Conservation (phyloP, 1,284 basidiomycete species). For the Gomphus sp. region DNA sequence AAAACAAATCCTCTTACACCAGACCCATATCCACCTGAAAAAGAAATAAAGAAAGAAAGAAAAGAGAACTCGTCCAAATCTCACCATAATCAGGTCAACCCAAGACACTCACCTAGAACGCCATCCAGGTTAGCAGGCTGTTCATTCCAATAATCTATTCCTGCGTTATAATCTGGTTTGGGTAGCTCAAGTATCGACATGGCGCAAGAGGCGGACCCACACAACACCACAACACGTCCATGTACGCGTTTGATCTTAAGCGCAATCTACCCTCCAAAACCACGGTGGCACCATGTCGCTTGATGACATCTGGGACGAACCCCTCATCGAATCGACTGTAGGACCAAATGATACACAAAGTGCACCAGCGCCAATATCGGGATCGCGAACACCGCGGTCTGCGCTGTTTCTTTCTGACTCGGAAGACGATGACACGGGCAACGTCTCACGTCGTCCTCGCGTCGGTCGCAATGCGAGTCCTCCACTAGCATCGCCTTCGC, state of each 20-base stretch:
- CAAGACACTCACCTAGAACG: constrained; percentile 37
- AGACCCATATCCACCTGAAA: constrained; percentile 58
- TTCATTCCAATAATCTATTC: constrained; percentile 69
- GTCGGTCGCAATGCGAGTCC: not conserved
- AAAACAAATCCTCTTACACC: constrained; percentile 38
- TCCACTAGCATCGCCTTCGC: not conserved
- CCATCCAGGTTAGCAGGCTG: constrained; percentile 71
- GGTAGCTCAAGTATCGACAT: constrained; percentile 16
- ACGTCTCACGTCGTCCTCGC: not conserved
- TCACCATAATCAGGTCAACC: constrained; percentile 15
- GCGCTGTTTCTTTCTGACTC: constrained; percentile 13
- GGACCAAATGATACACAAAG: not conserved
- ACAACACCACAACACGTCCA: constrained; percentile 5
- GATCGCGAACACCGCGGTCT: not conserved
- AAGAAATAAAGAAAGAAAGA: too few relatives aligned
- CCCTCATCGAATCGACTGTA: constrained; percentile 3
- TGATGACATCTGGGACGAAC: constrained; percentile 17
- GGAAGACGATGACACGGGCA: constrained; percentile 11
- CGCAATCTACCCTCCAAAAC: not conserved
- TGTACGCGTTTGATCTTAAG: constrained; percentile 1
- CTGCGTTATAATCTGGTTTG: constrained; percentile 46
- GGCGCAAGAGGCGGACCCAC: not conserved
- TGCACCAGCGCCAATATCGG: too few relatives aligned
- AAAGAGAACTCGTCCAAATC: not conserved
- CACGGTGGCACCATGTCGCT: constrained; percentile 8